phyloP scores from a whole-genome alignment of 495 filamentous ascomycete genomes.

The Penicillium coffeae region DNA sequence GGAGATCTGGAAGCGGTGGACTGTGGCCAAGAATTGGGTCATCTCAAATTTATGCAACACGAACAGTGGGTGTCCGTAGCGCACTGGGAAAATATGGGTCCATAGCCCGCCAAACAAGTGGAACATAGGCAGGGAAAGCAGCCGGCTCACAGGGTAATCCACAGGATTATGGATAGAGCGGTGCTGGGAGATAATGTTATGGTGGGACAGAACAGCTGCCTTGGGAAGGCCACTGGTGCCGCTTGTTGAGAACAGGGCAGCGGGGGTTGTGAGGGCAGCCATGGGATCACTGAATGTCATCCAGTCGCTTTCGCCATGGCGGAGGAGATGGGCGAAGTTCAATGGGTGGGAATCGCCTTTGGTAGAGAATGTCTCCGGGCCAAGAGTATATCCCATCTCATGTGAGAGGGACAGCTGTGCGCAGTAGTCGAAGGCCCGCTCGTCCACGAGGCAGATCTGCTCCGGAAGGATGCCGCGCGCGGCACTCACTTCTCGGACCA shows the following conservation, averaged over 20 bases:
- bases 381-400: conserved; percentile 21
- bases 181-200: conserved; percentile 52
- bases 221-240: conserved; percentile 60
- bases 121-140: conserved; percentile 63
- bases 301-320: conserved; percentile 52
- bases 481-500: conserved; percentile 18
- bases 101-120: conserved; percentile 57
- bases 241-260: conserved; percentile 52
- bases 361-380: conserved; percentile 18
- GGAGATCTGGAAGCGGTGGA: conserved; percentile 56
- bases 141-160: conserved; percentile 43
- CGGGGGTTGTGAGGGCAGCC: conserved; percentile 44
- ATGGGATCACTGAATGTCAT: conserved; percentile 45
- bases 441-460: conserved; percentile 51
- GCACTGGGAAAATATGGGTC: conserved; percentile 51
- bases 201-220: conserved; percentile 50
- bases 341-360: conserved; percentile 16
- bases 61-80: conserved; percentile 52
- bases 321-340: conserved; percentile 42
- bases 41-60: conserved; percentile 60
- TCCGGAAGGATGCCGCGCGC: conserved; percentile 41
- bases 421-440: conserved; percentile 32
- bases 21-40: conserved; percentile 47
- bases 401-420: conserved; percentile 29
- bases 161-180: conserved; percentile 45